These are phyloP conservation scores for Omphalotus guepiniiformis DNA, from an alignment of 768 basidiomycete genomes.

Conservation along the genomic window DNA sequence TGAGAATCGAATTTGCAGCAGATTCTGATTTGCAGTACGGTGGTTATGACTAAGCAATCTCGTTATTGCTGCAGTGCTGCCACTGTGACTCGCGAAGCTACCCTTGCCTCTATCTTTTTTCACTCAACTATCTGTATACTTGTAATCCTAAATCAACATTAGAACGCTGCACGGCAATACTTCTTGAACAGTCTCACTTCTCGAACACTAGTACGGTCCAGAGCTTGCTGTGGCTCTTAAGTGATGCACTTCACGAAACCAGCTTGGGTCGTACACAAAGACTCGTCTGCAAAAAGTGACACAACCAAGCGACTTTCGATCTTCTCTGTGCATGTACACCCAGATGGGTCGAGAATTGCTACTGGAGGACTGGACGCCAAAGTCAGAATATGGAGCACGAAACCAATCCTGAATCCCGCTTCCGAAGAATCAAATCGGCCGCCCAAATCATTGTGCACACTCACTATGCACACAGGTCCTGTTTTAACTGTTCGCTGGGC, in stretches of 20 bases:
- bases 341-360: constrained; percentile 94
- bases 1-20: too few species aligned
- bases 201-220: too few species aligned
- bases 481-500: constrained; percentile 93
- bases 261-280: constrained; percentile 82
- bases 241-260: constrained; percentile 88
- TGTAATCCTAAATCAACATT: too few species aligned
- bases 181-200: too few species aligned
- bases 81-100: too few species aligned
- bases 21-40: too few species aligned
- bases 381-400: constrained; percentile 96
- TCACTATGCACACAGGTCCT: constrained; percentile 91
- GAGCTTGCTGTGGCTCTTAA: too few species aligned
- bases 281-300: constrained; percentile 57
- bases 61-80: too few species aligned
- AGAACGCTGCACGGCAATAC: too few species aligned
- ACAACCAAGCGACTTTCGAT: constrained; percentile 74
- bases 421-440: constrained; percentile 65
- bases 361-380: constrained; percentile 96
- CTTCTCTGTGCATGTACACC: constrained; percentile 91
- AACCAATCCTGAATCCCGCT: constrained; percentile 80
- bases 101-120: too few species aligned
- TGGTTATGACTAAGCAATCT: too few species aligned
- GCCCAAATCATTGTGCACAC: constrained; percentile 85
- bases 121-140: too few species aligned